Percentiles rank a stretch among this genome's conserved stretches.
Conservation (phyloP, 2,329 filamentous ascomycete species). For the Tolypocladium paradoxum region DNA sequence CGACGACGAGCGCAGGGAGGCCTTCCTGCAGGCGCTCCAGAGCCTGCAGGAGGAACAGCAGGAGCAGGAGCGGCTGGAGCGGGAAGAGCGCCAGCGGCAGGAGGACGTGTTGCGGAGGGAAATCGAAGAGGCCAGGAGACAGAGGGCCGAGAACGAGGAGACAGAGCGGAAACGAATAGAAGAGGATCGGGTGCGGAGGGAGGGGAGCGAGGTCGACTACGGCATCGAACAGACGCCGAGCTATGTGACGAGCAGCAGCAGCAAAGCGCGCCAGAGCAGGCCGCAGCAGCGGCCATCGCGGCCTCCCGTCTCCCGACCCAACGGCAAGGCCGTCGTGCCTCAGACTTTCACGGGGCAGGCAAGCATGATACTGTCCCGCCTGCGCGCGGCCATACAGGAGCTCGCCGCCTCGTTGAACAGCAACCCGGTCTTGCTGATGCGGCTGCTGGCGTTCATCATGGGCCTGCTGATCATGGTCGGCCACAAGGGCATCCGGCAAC, state of each 20-base stretch:
- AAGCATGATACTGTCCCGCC: constrained; percentile 39
- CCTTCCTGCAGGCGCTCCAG: constrained; percentile 78
- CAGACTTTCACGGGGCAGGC: constrained; percentile 36
- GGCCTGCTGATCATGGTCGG: constrained; percentile 70
- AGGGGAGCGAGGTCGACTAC: constrained; percentile 55
- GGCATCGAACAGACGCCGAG: constrained; percentile 49
- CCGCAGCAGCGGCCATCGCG: constrained; percentile 15
- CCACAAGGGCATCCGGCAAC: constrained; percentile 62
- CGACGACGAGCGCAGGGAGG: constrained; percentile 83
- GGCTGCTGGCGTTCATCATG: constrained; percentile 66
- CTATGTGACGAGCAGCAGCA: constrained; percentile 17
- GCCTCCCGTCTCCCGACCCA: constrained; percentile 14
- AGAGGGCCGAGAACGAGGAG: constrained; percentile 49
- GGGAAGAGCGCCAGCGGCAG: constrained; percentile 43
- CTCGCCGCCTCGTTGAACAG: constrained; percentile 38
- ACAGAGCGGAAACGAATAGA: constrained; percentile 40
- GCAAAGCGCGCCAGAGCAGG: constrained; percentile 19
- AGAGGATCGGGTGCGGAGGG: constrained; percentile 39
- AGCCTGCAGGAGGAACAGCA: constrained; percentile 75
- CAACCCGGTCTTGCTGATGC: constrained; percentile 46
- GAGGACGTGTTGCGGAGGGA: constrained; percentile 47
- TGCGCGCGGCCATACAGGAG: constrained; percentile 40
- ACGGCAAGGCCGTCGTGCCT: constrained; percentile 17
- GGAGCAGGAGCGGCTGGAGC: constrained; percentile 56
- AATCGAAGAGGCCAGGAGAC: constrained; percentile 44